A percentile compares a stretch with the other conserved stretches of the same genome.
Conservation (phyloP, 1,284 basidiomycete genomes). For the Peniophora sp. region DNA sequence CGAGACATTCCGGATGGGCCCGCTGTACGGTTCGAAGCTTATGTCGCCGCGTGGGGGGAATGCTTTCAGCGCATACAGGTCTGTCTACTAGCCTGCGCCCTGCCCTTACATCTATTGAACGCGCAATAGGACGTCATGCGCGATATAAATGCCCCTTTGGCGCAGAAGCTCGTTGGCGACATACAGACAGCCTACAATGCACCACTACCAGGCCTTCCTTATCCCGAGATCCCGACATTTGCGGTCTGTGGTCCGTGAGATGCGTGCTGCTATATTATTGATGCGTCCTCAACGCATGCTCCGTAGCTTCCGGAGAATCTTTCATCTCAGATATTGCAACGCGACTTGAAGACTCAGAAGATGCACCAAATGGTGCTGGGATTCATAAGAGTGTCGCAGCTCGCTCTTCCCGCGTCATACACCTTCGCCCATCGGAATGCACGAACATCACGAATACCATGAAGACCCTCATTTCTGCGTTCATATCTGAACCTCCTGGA, state of each 20-base stretch:
- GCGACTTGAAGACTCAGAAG: conserved; percentile 26
- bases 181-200: conserved; percentile 20
- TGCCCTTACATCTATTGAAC: background rate
- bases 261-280: background rate
- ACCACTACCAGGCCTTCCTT: conserved; percentile 42
- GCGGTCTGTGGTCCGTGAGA: conserved; percentile 40
- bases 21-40: conserved; percentile 20
- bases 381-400: background rate
- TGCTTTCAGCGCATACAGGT: conserved; percentile 25
- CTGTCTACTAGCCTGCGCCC: conserved; percentile 5
- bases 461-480: conserved; percentile 47
- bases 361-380: conserved; percentile 18
- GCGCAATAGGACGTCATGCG: conserved; percentile 16
- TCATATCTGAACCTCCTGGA: conserved; percentile 30
- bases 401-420: conserved; percentile 24
- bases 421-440: conserved; percentile 53
- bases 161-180: conserved; percentile 14
- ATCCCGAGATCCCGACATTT: conserved; percentile 54
- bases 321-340: conserved; percentile 38
- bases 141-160: conserved; percentile 19
- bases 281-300: background rate
- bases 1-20: conserved; percentile 21
- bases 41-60: conserved; percentile 21
- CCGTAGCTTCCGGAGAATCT: conserved; percentile 25
- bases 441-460: conserved; percentile 43